Percentiles rank a stretch among this genome's conserved stretches.
Conservation (phyloP, 768 basidiomycete genomes). For the Serpula lacrymans region DNA sequence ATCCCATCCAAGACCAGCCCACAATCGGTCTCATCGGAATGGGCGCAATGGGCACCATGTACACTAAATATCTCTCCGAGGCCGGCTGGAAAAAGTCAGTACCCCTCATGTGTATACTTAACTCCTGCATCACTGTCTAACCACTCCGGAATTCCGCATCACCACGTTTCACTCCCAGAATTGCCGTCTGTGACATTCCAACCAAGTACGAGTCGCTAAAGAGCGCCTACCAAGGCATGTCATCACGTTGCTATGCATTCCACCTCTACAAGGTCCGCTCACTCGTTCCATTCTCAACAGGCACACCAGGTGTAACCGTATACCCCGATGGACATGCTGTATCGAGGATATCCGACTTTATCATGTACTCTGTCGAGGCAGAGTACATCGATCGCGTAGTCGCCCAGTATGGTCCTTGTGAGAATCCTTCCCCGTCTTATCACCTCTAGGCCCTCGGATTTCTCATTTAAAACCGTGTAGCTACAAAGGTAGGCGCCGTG, state of each 20-base stretch:
- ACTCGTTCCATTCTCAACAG: slow-evolving; percentile 30
- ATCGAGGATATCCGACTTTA: slow-evolving; percentile 85
- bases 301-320: slow-evolving; percentile 58
- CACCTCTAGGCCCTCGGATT: neutral
- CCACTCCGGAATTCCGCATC: slow-evolving; percentile 1
- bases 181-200: slow-evolving; percentile 86
- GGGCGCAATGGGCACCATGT: slow-evolving; percentile 98
- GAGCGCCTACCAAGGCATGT: slow-evolving; percentile 55
- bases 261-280: slow-evolving; percentile 7
- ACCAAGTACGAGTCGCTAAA: slow-evolving; percentile 64
- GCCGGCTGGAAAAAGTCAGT: slow-evolving; percentile 85
- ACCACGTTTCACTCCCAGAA: slow-evolving; percentile 42
- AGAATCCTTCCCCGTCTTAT: slow-evolving; percentile 24
- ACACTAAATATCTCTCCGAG: slow-evolving; percentile 68
- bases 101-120: slow-evolving; percentile 1
- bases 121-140: neutral
- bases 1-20: slow-evolving; percentile 54
- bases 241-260: neutral
- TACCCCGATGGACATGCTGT: slow-evolving; percentile 83
- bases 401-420: slow-evolving; percentile 87
- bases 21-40: slow-evolving; percentile 92
- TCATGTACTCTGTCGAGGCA: slow-evolving; percentile 94
- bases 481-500: slow-evolving; percentile 88
- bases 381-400: slow-evolving; percentile 85
- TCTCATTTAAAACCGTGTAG: slow-evolving; percentile 34